These are phyloP conservation scores for Ceratocystiopsis sp. DNA, from an alignment of 2,329 filamentous ascomycete species.

Conservation along the genomic window DNA sequence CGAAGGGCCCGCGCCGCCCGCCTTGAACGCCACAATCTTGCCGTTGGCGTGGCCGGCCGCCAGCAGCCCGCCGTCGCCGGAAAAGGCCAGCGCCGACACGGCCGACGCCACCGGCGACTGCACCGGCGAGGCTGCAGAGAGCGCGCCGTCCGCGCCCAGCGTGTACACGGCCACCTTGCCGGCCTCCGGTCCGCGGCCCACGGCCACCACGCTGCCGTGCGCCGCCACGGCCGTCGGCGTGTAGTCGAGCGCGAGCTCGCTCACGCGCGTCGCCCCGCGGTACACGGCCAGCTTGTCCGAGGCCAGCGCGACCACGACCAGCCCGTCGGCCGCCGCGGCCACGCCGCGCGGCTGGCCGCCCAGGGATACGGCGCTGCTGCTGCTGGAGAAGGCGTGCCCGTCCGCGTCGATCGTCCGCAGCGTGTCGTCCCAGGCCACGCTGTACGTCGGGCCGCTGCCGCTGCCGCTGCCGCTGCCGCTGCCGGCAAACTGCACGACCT, in stretches of 20 bases:
- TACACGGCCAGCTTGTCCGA: slow-evolving; percentile 31
- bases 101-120: slow-evolving; percentile 47
- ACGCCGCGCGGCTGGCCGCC: slow-evolving; percentile 68
- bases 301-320: slow-evolving; percentile 40
- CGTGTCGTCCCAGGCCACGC: slow-evolving; percentile 87
- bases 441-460: slow-evolving; percentile 47
- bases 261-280: slow-evolving; percentile 43
- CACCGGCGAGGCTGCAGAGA: slow-evolving; percentile 39
- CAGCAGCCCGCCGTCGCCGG: slow-evolving; percentile 55
- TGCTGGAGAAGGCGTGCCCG: slow-evolving; percentile 48
- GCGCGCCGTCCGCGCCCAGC: slow-evolving; percentile 31
- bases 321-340: slow-evolving; percentile 30
- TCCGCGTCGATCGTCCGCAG: slow-evolving; percentile 62
- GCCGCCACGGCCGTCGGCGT: slow-evolving; percentile 58
- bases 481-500: slow-evolving; percentile 60
- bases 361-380: slow-evolving; percentile 40
- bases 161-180: slow-evolving; percentile 59
- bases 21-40: slow-evolving; percentile 64
- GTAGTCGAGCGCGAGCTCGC: slow-evolving; percentile 35
- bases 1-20: neutral
- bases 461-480: slow-evolving; percentile 25
- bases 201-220: slow-evolving; percentile 48
- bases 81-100: slow-evolving; percentile 73
- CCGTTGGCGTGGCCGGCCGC: slow-evolving; percentile 72
- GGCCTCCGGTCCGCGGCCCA: slow-evolving; percentile 48